phyloP scores from a whole-genome alignment of 768 basidiomycete genomes.

The Nevesoporus exiguus region DNA sequence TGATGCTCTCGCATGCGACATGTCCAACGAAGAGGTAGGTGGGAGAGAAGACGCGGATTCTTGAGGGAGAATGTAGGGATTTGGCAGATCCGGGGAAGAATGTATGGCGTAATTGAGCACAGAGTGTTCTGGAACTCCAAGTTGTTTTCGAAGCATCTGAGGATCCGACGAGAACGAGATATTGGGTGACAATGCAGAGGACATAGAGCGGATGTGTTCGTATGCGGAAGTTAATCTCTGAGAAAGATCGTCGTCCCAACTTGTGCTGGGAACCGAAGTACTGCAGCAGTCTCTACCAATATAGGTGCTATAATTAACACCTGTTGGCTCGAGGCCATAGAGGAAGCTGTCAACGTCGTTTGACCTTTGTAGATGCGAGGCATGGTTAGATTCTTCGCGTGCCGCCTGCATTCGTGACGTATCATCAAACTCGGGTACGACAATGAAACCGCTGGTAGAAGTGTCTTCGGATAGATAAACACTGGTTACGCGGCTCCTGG shows the following conservation, averaged over 20 bases:
- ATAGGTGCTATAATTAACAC: not conserved
- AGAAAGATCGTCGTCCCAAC: constrained; percentile 18
- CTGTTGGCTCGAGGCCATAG: not conserved
- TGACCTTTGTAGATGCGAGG: not conserved
- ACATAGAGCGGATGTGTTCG: constrained; percentile 23
- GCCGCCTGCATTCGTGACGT: not conserved
- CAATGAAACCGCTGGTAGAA: constrained; percentile 11
- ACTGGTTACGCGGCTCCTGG: constrained; percentile 14
- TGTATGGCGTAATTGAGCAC: constrained; percentile 21
- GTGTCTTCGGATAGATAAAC: constrained; percentile 23
- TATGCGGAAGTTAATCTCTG: constrained; percentile 24
- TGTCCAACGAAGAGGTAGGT: not conserved
- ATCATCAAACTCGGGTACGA: constrained; percentile 28
- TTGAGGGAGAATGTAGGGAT: constrained; percentile 16
- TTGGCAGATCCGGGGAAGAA: constrained; percentile 22
- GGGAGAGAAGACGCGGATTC: not conserved
- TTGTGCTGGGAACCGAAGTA: not conserved
- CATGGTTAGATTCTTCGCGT: not conserved
- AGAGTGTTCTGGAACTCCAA: constrained; percentile 31
- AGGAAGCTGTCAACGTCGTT: not conserved
- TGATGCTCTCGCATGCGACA: not conserved
- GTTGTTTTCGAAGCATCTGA: constrained; percentile 25
- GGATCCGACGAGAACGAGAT: constrained; percentile 24
- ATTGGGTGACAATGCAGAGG: constrained; percentile 7
- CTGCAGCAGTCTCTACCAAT: not conserved